Evolutionary conservation across 176 grass and related monocot species (phyloP).

Genomic region (Tuctoria greenei): DNA sequence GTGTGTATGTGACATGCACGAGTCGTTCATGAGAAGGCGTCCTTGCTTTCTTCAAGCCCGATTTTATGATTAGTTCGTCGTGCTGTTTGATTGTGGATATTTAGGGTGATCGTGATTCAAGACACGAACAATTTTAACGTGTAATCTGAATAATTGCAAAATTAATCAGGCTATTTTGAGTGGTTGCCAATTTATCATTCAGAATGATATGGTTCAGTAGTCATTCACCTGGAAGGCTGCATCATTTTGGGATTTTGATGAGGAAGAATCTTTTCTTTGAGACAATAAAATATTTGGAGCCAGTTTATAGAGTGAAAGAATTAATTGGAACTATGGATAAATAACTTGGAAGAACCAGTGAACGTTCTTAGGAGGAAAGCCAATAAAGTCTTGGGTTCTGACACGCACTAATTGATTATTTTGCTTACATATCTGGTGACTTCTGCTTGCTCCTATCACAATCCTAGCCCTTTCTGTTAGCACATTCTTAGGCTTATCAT

Average conservation of each 20-base stretch:
- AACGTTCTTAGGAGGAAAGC: background rate
- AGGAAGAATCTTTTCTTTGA: background rate
- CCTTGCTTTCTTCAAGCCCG: background rate
- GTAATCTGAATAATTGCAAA: background rate
- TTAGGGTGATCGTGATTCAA: background rate
- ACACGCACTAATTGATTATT: background rate
- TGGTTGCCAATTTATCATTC: background rate
- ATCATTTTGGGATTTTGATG: background rate
- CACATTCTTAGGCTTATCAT: background rate
- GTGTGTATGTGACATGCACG: background rate
- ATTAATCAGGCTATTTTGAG: background rate
- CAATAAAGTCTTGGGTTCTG: background rate
- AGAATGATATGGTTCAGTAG: background rate
- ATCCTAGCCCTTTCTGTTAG: background rate
- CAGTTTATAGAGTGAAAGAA: background rate
- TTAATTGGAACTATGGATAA: background rate
- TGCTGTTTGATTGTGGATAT: background rate
- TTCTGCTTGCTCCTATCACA: background rate
- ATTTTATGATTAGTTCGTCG: background rate
- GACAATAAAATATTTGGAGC: background rate
- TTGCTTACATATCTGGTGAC: background rate
- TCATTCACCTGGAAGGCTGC: background rate
- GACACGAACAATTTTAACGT: background rate
- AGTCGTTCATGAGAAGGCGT: background rate
- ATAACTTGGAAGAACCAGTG: background rate